phyloP scores from a whole-genome alignment of 2,329 filamentous ascomycete species.

The Fusarium concolor region DNA sequence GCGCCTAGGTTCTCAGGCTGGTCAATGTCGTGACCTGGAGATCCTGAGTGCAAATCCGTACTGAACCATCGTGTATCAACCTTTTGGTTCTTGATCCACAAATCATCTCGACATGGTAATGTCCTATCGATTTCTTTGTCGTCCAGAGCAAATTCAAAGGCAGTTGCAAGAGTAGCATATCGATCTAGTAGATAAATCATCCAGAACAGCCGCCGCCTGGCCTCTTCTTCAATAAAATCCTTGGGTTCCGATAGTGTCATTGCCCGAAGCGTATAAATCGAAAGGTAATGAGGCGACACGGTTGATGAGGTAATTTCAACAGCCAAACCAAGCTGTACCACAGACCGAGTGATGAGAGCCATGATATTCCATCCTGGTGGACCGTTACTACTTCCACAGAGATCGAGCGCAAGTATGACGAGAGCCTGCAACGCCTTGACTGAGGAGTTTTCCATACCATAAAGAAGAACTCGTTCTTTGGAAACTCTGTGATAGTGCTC shows the following conservation, averaged over 20 bases:
- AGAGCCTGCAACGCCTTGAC: slow-evolving; percentile 89
- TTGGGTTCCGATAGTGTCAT: slow-evolving; percentile 85
- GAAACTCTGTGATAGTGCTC: slow-evolving; percentile 82
- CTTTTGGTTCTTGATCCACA: slow-evolving; percentile 84
- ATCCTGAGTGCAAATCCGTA: slow-evolving; percentile 58
- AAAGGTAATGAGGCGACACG: slow-evolving; percentile 81
- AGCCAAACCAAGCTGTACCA: slow-evolving; percentile 87
- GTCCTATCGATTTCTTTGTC: slow-evolving; percentile 91
- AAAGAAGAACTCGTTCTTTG: slow-evolving; percentile 87
- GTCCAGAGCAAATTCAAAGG: slow-evolving; percentile 90
- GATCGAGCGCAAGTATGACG: slow-evolving; percentile 86
- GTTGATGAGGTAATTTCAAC: slow-evolving; percentile 85
- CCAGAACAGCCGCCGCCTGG: slow-evolving; percentile 87
- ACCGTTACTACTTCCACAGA: slow-evolving; percentile 88
- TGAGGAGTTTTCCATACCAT: slow-evolving; percentile 89
- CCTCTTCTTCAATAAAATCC: slow-evolving; percentile 91
- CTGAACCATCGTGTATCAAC: slow-evolving; percentile 89
- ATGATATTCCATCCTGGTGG: slow-evolving; percentile 93
- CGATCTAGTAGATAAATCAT: slow-evolving; percentile 92
- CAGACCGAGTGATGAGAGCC: slow-evolving; percentile 86
- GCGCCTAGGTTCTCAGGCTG: slow-evolving; percentile 85
- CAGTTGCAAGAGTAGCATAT: slow-evolving; percentile 90
- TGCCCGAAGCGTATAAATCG: slow-evolving; percentile 88
- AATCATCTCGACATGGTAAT: slow-evolving; percentile 86
- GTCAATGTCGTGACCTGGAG: slow-evolving; percentile 71